Evolutionary conservation across 2,329 filamentous ascomycete genomes (phyloP).

Genomic region (Alternaria triticimaculans): DNA sequence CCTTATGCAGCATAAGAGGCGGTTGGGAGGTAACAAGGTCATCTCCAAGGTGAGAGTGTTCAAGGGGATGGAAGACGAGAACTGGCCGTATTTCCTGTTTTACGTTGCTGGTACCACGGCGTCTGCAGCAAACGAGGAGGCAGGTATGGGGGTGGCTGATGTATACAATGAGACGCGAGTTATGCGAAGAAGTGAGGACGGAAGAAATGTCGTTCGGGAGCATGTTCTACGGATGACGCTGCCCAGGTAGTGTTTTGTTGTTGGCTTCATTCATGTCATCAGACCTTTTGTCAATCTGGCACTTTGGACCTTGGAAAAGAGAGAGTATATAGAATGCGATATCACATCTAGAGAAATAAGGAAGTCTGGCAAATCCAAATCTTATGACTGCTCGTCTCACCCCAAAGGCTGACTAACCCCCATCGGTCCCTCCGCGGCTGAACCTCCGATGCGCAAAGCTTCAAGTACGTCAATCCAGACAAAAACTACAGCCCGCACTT

Average conservation of each 20-base stretch:
- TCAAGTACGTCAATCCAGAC: neutral
- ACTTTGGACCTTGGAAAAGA: too few relatives aligned
- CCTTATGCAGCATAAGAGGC: slow-evolving; percentile 21
- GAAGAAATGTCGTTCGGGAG: slow-evolving; percentile 5
- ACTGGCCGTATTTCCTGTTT: slow-evolving; percentile 20
- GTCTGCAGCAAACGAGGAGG: neutral
- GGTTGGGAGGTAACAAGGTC: slow-evolving; percentile 13
- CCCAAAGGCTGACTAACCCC: neutral
- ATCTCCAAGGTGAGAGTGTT: slow-evolving; percentile 22
- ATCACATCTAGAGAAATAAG: too few relatives aligned
- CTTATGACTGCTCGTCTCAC: neutral
- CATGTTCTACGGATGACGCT: neutral
- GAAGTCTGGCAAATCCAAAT: too few relatives aligned
- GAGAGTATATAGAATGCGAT: too few relatives aligned
- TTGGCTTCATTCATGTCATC: accelerated
- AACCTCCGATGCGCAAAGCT: neutral
- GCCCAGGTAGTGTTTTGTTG: neutral
- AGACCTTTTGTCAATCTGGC: too few relatives aligned
- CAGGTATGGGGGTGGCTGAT: neutral
- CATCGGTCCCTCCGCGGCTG: neutral
- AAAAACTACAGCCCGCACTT: neutral
- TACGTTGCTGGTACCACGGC: slow-evolving; percentile 1
- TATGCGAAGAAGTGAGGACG: neutral
- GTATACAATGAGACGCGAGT: neutral
- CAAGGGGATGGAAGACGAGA: neutral